Evolutionary conservation across 108 stramenopile genomes (phyloP), one percentile per base, ranked within the genome.

Genomic region (Nitzschia putrida): DNA sequence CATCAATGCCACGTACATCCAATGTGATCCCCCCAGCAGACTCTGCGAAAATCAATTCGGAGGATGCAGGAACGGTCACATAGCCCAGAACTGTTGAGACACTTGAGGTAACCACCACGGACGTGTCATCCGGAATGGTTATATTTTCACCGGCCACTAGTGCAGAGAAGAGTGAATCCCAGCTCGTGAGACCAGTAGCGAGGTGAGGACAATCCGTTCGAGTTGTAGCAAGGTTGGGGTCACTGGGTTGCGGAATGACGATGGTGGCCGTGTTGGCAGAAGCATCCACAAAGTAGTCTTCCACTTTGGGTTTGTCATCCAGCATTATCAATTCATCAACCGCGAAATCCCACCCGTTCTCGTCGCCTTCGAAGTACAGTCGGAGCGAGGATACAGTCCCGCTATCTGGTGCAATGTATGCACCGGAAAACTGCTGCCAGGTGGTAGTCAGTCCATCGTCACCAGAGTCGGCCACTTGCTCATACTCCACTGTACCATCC

Each of bases 171-270:
- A 49, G 47, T 1, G 14, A 2, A 49, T 49, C 6, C 47, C 47
- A 49, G 47, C 6, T 5, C 3, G 47, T 49, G n/a, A 49, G 18
- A 4, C 18, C 47, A 1, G 47, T 3, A 18, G 14, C 47, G 18
- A 18, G n/a, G 6, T 49, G 47, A 18, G 47, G 47, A 6, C 47
- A 49, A 8, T 80, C 83, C 21, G 38, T 14, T 26, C 26, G 52
- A 29, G 72, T n/a, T 11, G 80, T 20, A 24, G 60, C 49, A 37
- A 80, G 80, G 8, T 65, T 66, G 0, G 25, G 34, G 9, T 16
- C 54, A 64, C 73, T 43, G 29, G 67, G 71, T 47, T 60, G 73
- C 61, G 80, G 70, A 49, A 83, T 74, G 37, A 83, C 70, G 34
- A 72, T 41, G 0, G 61, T 57, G 24, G 66, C 56, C 23, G 56